Percentiles rank a stretch among this genome's conserved stretches.
phyloP scores from a whole-genome alignment of 768 basidiomycete species.

The Amylocystis lapponica region DNA sequence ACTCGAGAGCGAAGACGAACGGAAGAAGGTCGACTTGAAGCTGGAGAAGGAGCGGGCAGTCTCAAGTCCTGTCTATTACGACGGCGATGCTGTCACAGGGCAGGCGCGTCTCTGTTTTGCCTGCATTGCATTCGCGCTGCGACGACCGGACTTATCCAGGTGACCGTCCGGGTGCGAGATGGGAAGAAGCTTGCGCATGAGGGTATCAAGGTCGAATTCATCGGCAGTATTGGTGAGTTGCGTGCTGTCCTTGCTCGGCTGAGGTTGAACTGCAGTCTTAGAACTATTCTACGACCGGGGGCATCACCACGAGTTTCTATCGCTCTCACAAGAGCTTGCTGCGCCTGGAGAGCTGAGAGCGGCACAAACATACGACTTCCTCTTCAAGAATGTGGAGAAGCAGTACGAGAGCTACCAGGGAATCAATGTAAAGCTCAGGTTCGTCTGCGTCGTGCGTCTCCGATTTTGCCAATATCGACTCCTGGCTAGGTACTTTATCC shows the following conservation, averaged over 20 bases:
- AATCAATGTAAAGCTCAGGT: constrained; percentile 97
- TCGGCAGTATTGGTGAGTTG: constrained; percentile 84
- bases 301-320: constrained; percentile 97
- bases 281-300: constrained; percentile 96
- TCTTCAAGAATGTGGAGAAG: constrained; percentile 99
- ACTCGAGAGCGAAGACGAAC: constrained; percentile 78
- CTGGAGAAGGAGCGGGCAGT: constrained; percentile 80
- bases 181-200: constrained; percentile 95
- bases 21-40: constrained; percentile 89
- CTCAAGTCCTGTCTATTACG: constrained; percentile 90
- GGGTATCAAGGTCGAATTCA: constrained; percentile 96
- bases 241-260: not conserved
- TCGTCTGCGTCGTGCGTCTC: constrained; percentile 21
- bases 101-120: constrained; percentile 49
- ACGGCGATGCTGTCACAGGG: constrained; percentile 88
- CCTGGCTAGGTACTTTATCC: constrained; percentile 74
- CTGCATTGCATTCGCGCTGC: not conserved
- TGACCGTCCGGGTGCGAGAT: constrained; percentile 83
- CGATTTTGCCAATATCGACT: not conserved
- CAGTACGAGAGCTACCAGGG: constrained; percentile 98
- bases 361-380: constrained; percentile 93
- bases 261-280: constrained; percentile 19
- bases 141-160: constrained; percentile 37
- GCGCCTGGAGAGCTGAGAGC: constrained; percentile 96
- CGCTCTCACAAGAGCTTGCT: constrained; percentile 90